Conservation (phyloP, 495 filamentous ascomycete genomes). For the Echria macrotheca region DNA sequence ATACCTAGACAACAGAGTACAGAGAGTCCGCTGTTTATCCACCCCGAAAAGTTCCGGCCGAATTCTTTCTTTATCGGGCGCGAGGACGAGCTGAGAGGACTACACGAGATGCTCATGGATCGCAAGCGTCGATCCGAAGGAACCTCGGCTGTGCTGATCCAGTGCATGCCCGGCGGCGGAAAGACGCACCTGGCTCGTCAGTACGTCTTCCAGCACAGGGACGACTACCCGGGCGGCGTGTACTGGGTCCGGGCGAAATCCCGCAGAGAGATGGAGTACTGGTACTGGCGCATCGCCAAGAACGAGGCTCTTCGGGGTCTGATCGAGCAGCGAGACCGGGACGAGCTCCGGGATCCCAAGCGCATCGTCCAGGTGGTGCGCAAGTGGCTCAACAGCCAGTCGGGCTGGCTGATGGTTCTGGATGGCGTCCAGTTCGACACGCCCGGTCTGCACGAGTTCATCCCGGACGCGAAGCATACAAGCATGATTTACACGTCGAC, state of each 20-base stretch:
- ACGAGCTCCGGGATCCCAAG: constrained; percentile 41
- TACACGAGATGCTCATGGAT: constrained; percentile 65
- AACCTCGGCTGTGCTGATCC: constrained; percentile 63
- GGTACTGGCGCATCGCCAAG: constrained; percentile 72
- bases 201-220: constrained; percentile 65
- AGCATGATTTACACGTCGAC: constrained; percentile 76
- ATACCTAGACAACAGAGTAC: neutral
- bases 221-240: constrained; percentile 65
- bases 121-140: constrained; percentile 55
- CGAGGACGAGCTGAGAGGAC: constrained; percentile 58
- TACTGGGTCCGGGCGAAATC: constrained; percentile 77
- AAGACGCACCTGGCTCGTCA: constrained; percentile 80
- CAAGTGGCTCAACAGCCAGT: constrained; percentile 63
- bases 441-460: constrained; percentile 55
- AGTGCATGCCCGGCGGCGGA: constrained; percentile 69
- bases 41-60: constrained; percentile 69
- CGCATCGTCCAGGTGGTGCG: constrained; percentile 57
- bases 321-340: constrained; percentile 24
- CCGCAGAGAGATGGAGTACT: constrained; percentile 54
- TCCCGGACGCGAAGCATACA: constrained; percentile 63
- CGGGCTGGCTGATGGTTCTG: constrained; percentile 70
- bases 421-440: constrained; percentile 71
- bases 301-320: constrained; percentile 51
- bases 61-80: constrained; percentile 75
- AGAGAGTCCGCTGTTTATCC: constrained; percentile 54